Base-by-base conservation (phyloP, 352 stramenopile genomes). In the Globisporangium splendens region DNA sequence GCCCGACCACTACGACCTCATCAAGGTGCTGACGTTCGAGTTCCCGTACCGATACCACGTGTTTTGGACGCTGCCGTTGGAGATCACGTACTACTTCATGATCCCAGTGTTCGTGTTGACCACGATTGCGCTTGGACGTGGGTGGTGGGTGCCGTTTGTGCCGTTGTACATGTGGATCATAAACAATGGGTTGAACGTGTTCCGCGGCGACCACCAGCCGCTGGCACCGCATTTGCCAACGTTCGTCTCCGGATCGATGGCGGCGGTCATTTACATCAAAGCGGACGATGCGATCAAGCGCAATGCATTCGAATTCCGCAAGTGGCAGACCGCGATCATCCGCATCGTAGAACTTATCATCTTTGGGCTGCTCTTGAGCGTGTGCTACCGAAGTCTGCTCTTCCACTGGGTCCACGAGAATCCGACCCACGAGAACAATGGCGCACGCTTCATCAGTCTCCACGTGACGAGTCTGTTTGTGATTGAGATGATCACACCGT, bases 21-120 rank as follows among this genome's bases (percentile, higher is more conserved):
- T 61, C 17, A 68, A 75, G n/a, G 73, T 77, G 22, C 69, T 83
- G n/a, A 58, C 62, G 6, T 79, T 83, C 46, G 46, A 58, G 7
- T 49, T 49, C 44, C 21, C 21, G 8, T 18, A 31, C 24, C 73
- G 69, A 2, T 77, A 71, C 39, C 64, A 78, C 44, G 65, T 86
- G 0, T 72, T 86, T 21, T 86, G 75, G 75, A 73, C 75, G 13
- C 62, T 86, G n/a, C 73, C 73, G 0, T 53, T 86, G 14, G 70
- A 79, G 62, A 79, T 79, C 42, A 49, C 21, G 1, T 79, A 79
- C 62, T 79, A 79, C 54, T 74, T 72, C 6, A 46, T 68, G 20
- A 72, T 76, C 43, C 68, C 64, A 1, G 46, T 72, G 46, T 66
- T 76, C 22, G 61, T 69, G 20, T 50, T 76, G 5, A 12, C n/a